Evolutionary conservation across 371 early-diverging fungal genomes (phyloP).

Genomic region (Zopfochytrium polystomum): DNA sequence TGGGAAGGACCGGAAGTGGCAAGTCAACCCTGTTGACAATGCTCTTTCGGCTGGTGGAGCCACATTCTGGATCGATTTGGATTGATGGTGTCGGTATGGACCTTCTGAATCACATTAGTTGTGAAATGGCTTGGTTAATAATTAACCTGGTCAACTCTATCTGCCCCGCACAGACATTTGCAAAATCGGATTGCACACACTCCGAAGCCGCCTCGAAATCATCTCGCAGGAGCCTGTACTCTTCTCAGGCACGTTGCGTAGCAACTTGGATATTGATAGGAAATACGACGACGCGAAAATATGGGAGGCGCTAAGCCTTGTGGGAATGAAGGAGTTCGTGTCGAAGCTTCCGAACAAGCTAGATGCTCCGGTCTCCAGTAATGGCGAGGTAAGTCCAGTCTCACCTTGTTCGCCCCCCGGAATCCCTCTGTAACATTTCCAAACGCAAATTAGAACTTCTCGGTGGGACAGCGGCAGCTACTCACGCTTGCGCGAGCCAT

Average conservation of each 20-base stretch:
- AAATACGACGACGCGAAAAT: conserved; percentile 45
- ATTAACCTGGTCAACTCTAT: neutral
- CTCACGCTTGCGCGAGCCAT: conserved; percentile 45
- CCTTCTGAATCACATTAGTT: too few relatives aligned
- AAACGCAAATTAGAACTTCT: conserved; percentile 29
- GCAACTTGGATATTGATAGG: conserved; percentile 70
- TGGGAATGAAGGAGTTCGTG: conserved; percentile 39
- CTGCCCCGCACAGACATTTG: conserved; percentile 25
- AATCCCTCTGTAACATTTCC: conserved; percentile 41
- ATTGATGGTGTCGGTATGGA: conserved; percentile 45
- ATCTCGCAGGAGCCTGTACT: conserved; percentile 69
- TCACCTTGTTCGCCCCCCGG: conserved; percentile 47
- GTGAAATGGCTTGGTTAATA: neutral
- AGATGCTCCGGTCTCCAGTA: conserved; percentile 34
- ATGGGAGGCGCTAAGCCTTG: conserved; percentile 41
- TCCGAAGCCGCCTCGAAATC: conserved; percentile 61
- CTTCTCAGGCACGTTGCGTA: conserved; percentile 72
- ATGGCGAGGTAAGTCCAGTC: conserved; percentile 27
- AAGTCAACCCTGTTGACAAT: conserved; percentile 63
- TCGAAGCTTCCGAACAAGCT: conserved; percentile 21
- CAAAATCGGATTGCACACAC: conserved; percentile 52
- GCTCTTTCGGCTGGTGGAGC: conserved; percentile 30
- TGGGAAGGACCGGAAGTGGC: conserved; percentile 88
- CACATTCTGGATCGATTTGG: conserved; percentile 17
- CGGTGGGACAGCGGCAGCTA: conserved; percentile 54